Base-by-base conservation (phyloP, 208 protist species). In the Wallacemonas collosoma region DNA sequence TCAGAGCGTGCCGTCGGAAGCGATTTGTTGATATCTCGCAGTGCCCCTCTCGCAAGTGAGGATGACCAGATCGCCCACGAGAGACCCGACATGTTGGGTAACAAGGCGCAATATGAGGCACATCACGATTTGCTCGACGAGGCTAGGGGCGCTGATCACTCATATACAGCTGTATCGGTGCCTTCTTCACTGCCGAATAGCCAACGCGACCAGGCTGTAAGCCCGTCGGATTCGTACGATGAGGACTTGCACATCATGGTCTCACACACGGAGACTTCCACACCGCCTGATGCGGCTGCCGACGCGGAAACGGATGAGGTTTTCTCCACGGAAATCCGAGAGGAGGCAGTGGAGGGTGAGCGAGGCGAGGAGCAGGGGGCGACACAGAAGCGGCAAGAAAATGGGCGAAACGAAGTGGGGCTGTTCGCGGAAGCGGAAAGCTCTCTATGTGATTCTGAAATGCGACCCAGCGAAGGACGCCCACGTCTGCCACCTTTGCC, bases 401-500 rank as follows among this genome's bases (percentile, higher is more conserved):
- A 50, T 12, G 45, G 45, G 45, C 6, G 45, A 12, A 26, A 50
- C 8, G 45, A 50, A 50, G 12, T 12, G 8, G 1, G 8, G 26
- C 26, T 17, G 15, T 17, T 57, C 14, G 14, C 53, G 53, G 14
- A n/a, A 5, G 53, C 11, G 5, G 53, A 17, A 38, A 17, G 9
- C 41, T 53, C 60, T 38, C n/a, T 14, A 14, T 11, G 7, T 5
- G n/a, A 26, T 14, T 50, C 60, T 6, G 15, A 17, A 12, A 51
- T 7, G 41, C n/a, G 3, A 15, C 9, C 7, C 43, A 38, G 41
- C 17, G 9, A 45, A 4, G 40, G 8, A 4, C 60, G 60, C 6
- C 60, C 60, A 39, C 44, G 43, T 17, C 40, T 65, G 43, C 60
- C 60, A 51, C 60, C 60, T 14, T 41, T 65, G 40, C 60, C 60